Base-by-base conservation (phyloP, 352 stramenopile genomes). In the Sclerospora graminicola region DNA sequence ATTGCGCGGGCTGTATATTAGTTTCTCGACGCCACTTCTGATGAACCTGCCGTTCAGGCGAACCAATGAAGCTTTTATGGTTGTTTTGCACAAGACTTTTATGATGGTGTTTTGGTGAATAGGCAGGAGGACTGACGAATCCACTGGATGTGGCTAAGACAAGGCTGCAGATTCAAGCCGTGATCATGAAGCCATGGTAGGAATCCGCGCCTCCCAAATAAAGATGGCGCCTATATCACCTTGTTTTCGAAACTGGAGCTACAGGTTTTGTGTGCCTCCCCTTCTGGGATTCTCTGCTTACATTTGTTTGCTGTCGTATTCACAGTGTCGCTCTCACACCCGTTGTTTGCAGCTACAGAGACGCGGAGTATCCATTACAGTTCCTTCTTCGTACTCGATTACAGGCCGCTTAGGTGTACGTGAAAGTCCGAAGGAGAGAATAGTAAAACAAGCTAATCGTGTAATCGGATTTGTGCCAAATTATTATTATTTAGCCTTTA, bases 61-160 rank as follows among this genome's bases (percentile, higher is more conserved):
- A n/a, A 40, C 14, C n/a, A 14, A 26, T 29, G 23, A 16, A 15
- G 5, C 3, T 13, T 39, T 8, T 24, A 5, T 24, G 14, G 5
- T 28, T 27, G 18, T 26, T 5, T 26, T 39, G 33, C n/a, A 20
- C 5, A 8, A 20, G 14, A 8, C 13, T 53, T 95, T 96, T 68
- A 89, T 99, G 46, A 98, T 99, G 86, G 94, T 99, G 33, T 95
- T n/a, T n/a, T 89, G 5, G 87, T 86, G 6, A 99, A 99, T 36
- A 84, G 72, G 79, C 79, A 60, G 79, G 79, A 19, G 86, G 82
- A 18, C 32, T 96, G 13, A 99, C 96, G 16, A 98, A 95, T 41
- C 96, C 96, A 15, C 69, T 99, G 47, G 96, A 99, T 78, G 90
- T 98, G 23, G 87, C 98, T 39, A 99, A 99, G 71, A 99, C 96